These are phyloP conservation scores for Penicillium simplicissimum DNA, from an alignment of 495 filamentous ascomycete genomes.

Conservation along the genomic window DNA sequence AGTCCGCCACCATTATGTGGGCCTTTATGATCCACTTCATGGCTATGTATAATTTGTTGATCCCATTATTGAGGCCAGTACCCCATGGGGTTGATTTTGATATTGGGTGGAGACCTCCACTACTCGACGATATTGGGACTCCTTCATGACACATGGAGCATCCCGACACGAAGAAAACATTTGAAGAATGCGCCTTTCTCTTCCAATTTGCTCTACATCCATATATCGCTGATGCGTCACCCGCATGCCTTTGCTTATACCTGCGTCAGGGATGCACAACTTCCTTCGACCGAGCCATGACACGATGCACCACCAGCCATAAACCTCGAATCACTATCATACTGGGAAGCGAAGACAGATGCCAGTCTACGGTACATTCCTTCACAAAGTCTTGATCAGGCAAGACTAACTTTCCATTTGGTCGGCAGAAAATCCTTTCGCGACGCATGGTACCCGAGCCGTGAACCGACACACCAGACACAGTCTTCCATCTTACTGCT, in stretches of 20 bases:
- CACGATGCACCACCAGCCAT: too few species aligned
- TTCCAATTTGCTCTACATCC: neutral
- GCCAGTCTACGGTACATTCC: neutral
- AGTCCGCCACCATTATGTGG: neutral
- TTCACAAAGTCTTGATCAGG: neutral
- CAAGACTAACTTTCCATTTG: neutral
- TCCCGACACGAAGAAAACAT: neutral
- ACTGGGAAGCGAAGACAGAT: too few species aligned
- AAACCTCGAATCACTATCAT: too few species aligned
- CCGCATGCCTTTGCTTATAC: too few species aligned
- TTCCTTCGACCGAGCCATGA: too few species aligned
- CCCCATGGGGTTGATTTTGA: neutral
- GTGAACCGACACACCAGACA: neutral
- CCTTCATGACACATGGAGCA: neutral
- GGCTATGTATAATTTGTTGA: neutral
- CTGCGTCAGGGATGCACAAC: too few species aligned
- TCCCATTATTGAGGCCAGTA: neutral
- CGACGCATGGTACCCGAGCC: neutral
- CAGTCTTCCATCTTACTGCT: neutral
- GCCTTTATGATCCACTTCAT: neutral
- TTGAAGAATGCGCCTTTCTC: neutral
- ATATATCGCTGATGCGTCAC: neutral
- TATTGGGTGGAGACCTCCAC: neutral
- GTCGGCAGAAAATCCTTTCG: neutral
- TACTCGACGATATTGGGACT: neutral